A percentile compares a stretch with the other conserved stretches of the same genome.
These are phyloP conservation scores for Nakazawaea molendinolei DNA, from an alignment of 805 yeast species.

Conservation along the genomic window DNA sequence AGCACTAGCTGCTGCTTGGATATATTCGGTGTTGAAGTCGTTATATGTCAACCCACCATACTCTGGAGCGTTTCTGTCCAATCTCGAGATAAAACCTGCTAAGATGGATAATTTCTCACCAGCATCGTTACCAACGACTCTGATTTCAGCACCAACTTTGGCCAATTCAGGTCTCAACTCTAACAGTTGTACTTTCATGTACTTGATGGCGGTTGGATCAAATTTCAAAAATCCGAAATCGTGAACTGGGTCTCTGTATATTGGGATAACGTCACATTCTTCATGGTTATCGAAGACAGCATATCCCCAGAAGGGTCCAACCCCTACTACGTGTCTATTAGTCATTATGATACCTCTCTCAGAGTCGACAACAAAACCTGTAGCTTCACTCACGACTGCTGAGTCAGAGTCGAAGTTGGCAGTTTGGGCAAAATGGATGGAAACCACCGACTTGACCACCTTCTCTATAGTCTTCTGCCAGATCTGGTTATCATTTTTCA, in stretches of 20 bases:
- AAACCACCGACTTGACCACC: constrained; percentile 82
- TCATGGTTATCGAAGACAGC: constrained; percentile 94
- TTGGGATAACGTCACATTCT: constrained; percentile 79
- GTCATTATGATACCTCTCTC: constrained; percentile 78
- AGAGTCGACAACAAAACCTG: constrained; percentile 90
- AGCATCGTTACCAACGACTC: constrained; percentile 95
- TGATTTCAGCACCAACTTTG: constrained; percentile 84
- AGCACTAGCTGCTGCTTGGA: constrained; percentile 94
- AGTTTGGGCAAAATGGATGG: constrained; percentile 85
- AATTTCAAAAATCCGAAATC: constrained; percentile 88
- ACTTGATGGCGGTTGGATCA: constrained; percentile 63
- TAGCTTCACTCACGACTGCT: constrained; percentile 81
- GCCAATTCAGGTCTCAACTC: constrained; percentile 76
- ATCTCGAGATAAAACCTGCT: constrained; percentile 77
- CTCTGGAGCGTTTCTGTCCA: constrained; percentile 92
- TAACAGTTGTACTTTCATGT: constrained; percentile 64
- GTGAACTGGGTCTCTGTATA: constrained; percentile 91
- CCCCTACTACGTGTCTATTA: constrained; percentile 91
- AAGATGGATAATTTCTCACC: constrained; percentile 89
- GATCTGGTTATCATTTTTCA: constrained; percentile 25
- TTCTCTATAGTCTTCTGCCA: constrained; percentile 81
- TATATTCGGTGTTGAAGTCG: constrained; percentile 90
- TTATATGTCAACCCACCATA: constrained; percentile 84
- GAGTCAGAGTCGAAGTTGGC: constrained; percentile 80
- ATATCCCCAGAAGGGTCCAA: constrained; percentile 89